These are phyloP conservation scores for Zygoascus hellenicus DNA, from an alignment of 1,139 yeast genomes.

Conservation along the genomic window DNA sequence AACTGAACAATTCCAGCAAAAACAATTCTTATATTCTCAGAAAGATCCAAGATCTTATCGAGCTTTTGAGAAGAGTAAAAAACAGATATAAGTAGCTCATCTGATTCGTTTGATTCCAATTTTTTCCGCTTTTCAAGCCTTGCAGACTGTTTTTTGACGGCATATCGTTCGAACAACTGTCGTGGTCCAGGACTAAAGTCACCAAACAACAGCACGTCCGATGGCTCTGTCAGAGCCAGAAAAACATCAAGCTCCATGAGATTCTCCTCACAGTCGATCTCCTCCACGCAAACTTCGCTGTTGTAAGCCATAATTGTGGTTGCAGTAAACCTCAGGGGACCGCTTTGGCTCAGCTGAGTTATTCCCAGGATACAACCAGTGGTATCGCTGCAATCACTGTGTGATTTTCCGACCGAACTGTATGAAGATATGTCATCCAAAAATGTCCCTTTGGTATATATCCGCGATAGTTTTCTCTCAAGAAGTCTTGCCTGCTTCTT, in stretches of 20 bases:
- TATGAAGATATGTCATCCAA: slow-evolving; percentile 45
- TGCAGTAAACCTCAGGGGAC: too few species aligned
- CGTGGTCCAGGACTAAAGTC: slow-evolving; percentile 34
- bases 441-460: slow-evolving; percentile 82
- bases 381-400: background rate
- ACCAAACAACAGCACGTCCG: slow-evolving; percentile 55
- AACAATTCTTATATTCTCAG: slow-evolving; percentile 38
- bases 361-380: too few species aligned
- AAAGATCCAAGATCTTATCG: slow-evolving; percentile 15
- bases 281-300: slow-evolving; percentile 72
- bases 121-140: slow-evolving; percentile 1
- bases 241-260: slow-evolving; percentile 67
- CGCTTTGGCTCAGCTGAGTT: too few species aligned
- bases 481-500: slow-evolving; percentile 47
- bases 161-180: slow-evolving; percentile 23
- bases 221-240: slow-evolving; percentile 64
- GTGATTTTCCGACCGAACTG: slow-evolving; percentile 13
- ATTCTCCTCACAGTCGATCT: slow-evolving; percentile 50
- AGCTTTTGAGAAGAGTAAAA: background rate
- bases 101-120: slow-evolving; percentile 1
- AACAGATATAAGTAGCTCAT: slow-evolving; percentile 4
- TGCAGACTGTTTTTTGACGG: slow-evolving; percentile 11
- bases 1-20: slow-evolving; percentile 47
- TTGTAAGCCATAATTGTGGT: slow-evolving; percentile 45
- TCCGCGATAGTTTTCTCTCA: slow-evolving; percentile 60